Evolutionary conservation across 2,329 filamentous ascomycete species (phyloP).

Genomic region (Dactylellina sp.): DNA sequence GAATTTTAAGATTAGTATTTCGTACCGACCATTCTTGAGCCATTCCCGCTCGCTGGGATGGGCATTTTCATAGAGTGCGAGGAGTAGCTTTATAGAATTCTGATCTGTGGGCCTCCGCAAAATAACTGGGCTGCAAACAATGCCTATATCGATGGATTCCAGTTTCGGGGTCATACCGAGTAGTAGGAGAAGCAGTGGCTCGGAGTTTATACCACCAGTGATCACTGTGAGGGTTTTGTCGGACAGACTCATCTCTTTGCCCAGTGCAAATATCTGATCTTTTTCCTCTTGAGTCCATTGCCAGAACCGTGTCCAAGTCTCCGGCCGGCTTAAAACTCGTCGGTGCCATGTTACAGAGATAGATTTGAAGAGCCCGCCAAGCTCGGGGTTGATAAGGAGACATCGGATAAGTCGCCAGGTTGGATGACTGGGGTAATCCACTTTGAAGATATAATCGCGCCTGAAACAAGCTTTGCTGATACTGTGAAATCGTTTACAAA

Average conservation of each 20-base stretch:
- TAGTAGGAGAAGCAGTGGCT: slow-evolving; percentile 10
- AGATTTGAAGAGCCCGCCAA: slow-evolving; percentile 19
- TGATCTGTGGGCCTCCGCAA: too few species aligned
- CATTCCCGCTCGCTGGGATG: too few species aligned
- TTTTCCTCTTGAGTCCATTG: slow-evolving; percentile 22
- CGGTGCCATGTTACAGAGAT: slow-evolving; percentile 23
- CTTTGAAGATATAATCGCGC: slow-evolving; percentile 18
- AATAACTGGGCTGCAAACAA: too few species aligned
- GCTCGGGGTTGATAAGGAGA: slow-evolving; percentile 25
- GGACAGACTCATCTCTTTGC: neutral
- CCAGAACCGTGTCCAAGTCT: slow-evolving; percentile 23
- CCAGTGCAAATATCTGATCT: slow-evolving; percentile 7
- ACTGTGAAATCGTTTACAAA: slow-evolving; percentile 15
- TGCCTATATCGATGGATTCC: slow-evolving; percentile 7
- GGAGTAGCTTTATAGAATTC: too few species aligned
- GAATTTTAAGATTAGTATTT: too few species aligned
- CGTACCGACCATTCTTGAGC: too few species aligned
- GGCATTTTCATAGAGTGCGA: too few species aligned
- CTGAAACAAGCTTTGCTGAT: slow-evolving; percentile 16
- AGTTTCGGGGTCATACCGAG: slow-evolving; percentile 26
- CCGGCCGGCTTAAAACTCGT: neutral
- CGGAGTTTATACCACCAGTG: slow-evolving; percentile 19
- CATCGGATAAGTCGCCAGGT: slow-evolving; percentile 21
- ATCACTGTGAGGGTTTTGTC: neutral
- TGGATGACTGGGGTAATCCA: slow-evolving; percentile 9